These are phyloP conservation scores for Thozetella sp. DNA, from an alignment of 495 filamentous ascomycete species.

Conservation along the genomic window DNA sequence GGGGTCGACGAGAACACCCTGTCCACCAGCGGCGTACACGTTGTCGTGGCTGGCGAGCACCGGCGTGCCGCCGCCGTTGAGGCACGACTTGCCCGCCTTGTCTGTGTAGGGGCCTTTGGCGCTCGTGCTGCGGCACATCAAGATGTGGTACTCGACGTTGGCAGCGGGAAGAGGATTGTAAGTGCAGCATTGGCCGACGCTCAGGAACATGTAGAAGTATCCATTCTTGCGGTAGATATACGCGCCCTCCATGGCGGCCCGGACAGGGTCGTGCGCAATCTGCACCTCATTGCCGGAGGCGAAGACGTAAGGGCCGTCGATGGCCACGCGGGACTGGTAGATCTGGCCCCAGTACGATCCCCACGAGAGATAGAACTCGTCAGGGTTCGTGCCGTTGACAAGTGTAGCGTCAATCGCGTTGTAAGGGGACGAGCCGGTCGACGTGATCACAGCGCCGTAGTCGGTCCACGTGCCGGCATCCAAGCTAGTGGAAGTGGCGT, in stretches of 20 bases:
- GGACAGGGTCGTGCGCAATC: constrained; percentile 56
- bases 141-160: constrained; percentile 68
- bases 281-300: constrained; percentile 38
- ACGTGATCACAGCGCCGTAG: constrained; percentile 50
- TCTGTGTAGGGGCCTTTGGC: constrained; percentile 65
- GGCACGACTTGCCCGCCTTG: constrained; percentile 54
- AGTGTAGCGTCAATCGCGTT: constrained; percentile 76
- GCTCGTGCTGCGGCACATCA: constrained; percentile 58
- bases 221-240: constrained; percentile 55
- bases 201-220: constrained; percentile 72
- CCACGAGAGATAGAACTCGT: constrained; percentile 58
- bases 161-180: constrained; percentile 47
- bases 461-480: constrained; percentile 63
- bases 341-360: constrained; percentile 73
- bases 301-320: constrained; percentile 24
- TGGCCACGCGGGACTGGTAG: constrained; percentile 56
- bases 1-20: constrained; percentile 37
- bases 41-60: constrained; percentile 63
- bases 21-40: constrained; percentile 73
- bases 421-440: constrained; percentile 48
- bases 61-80: constrained; percentile 60
- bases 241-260: constrained; percentile 58
- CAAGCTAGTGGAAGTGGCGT: constrained; percentile 64
- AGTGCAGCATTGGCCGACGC: constrained; percentile 61
- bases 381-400: constrained; percentile 40